These are phyloP conservation scores for Phytophthora syringae DNA, from an alignment of 352 stramenopile genomes.

Conservation along the genomic window DNA sequence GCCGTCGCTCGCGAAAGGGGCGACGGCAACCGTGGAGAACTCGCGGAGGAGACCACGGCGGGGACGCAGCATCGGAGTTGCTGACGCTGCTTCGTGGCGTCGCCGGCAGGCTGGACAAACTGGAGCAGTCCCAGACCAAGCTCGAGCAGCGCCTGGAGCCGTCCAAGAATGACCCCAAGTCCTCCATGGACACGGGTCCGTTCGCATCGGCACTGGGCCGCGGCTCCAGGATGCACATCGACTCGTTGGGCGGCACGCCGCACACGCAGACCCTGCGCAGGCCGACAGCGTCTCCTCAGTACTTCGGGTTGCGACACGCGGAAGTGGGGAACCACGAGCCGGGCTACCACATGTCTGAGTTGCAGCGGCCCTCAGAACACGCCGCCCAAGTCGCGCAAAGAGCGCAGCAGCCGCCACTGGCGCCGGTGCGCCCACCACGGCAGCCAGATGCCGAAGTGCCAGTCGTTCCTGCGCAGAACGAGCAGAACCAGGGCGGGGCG, in stretches of 20 bases:
- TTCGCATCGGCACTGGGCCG: not conserved
- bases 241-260: too few species aligned
- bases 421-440: not conserved
- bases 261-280: not conserved
- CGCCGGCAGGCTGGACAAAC: slow-evolving; percentile 6
- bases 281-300: not conserved
- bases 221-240: not conserved
- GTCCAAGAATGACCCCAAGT: not conserved
- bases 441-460: not conserved
- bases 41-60: not conserved
- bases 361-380: too few species aligned
- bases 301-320: not conserved
- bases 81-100: slow-evolving; percentile 4
- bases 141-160: slow-evolving; percentile 7
- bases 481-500: not conserved
- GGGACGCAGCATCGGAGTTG: not conserved
- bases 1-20: not conserved
- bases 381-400: too few species aligned
- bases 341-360: too few species aligned
- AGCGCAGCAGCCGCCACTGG: too few species aligned
- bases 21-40: not conserved
- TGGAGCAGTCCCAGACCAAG: slow-evolving; percentile 3
- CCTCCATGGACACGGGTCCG: not conserved
- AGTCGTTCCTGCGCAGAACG: not conserved
- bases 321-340: too few species aligned